phyloP scores from a whole-genome alignment of 2,329 filamentous ascomycete species.

The Diaporthe humulicola region DNA sequence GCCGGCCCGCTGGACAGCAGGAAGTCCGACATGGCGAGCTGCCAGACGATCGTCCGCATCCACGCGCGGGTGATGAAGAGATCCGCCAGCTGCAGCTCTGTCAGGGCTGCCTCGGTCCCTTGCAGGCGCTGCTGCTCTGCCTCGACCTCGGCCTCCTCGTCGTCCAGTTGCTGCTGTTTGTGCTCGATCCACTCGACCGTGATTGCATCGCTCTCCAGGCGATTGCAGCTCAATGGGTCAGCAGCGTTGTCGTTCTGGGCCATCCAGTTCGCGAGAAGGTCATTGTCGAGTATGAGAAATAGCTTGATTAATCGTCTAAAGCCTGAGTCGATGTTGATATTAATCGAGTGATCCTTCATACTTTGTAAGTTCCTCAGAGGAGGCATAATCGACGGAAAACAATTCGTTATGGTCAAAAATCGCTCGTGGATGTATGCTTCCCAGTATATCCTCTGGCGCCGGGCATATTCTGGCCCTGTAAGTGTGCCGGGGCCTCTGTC shows the following conservation, averaged over 20 bases:
- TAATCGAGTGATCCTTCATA: conserved; percentile 50
- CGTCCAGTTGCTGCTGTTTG: conserved; percentile 56
- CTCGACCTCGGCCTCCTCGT: conserved; percentile 51
- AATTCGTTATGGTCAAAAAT: conserved; percentile 65
- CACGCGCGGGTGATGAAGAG: conserved; percentile 57
- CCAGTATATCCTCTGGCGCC: conserved; percentile 66
- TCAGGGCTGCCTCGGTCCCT: conserved; percentile 44
- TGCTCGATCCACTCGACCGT: conserved; percentile 56
- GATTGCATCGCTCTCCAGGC: conserved; percentile 46
- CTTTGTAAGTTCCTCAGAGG: conserved; percentile 51
- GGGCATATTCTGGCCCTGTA: conserved; percentile 42
- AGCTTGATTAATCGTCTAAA: conserved; percentile 55
- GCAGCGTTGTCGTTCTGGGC: conserved; percentile 34
- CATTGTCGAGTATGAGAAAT: conserved; percentile 55
- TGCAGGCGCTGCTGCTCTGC: conserved; percentile 42
- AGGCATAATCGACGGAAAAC: conserved; percentile 54
- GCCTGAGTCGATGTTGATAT: conserved; percentile 52
- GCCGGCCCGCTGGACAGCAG: conserved; percentile 52
- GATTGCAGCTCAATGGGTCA: neutral
- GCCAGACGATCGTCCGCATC: conserved; percentile 58
- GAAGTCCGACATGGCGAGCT: conserved; percentile 55
- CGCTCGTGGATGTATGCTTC: conserved; percentile 69
- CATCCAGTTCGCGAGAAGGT: conserved; percentile 54
- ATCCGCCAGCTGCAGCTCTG: conserved; percentile 56
- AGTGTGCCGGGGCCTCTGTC: conserved; percentile 21